phyloP scores from a whole-genome alignment of 805 yeast species.

The Starmerella bombi region DNA sequence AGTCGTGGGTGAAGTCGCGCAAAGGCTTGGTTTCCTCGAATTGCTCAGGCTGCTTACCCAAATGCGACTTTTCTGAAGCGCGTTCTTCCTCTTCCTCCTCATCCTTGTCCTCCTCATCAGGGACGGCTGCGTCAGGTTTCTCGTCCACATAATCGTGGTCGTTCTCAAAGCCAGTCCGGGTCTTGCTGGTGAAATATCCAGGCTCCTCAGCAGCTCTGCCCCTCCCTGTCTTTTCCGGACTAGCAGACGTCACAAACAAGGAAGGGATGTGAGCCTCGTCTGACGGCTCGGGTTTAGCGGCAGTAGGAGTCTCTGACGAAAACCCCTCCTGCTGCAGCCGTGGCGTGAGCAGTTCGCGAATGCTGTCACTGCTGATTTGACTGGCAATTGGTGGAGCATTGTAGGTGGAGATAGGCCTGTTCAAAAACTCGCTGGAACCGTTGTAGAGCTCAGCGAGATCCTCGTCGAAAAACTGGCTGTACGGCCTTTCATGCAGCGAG shows the following conservation, averaged over 20 bases:
- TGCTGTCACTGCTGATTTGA: conserved; percentile 18
- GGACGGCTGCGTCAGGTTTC: not conserved
- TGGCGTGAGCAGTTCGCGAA: conserved; percentile 23
- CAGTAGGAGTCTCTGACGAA: conserved; percentile 9
- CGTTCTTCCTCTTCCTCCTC: not conserved
- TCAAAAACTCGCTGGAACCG: conserved; percentile 23
- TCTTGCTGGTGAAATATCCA: not conserved
- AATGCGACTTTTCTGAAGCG: not conserved
- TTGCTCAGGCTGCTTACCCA: not conserved
- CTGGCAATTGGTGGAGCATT: conserved; percentile 14
- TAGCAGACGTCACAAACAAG: conserved; percentile 11
- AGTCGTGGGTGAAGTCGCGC: not conserved
- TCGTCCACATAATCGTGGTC: conserved; percentile 6
- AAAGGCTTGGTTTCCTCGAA: not conserved
- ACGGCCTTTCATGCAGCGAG: conserved; percentile 1
- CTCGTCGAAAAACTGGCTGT: conserved; percentile 20
- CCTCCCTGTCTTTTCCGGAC: conserved; percentile 6
- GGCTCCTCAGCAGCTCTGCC: not conserved
- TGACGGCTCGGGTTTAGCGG: conserved; percentile 12
- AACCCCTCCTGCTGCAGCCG: conserved; percentile 11
- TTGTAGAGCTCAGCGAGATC: conserved; percentile 26
- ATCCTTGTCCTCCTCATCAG: not conserved
- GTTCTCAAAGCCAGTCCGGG: not conserved
- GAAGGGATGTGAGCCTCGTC: not conserved
- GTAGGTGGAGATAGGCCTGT: conserved; percentile 24